Evolutionary conservation across 2,329 filamentous ascomycete species (phyloP), one percentile per base, ranked within the genome.

Genomic region (Trichoderma koningiopsis): DNA sequence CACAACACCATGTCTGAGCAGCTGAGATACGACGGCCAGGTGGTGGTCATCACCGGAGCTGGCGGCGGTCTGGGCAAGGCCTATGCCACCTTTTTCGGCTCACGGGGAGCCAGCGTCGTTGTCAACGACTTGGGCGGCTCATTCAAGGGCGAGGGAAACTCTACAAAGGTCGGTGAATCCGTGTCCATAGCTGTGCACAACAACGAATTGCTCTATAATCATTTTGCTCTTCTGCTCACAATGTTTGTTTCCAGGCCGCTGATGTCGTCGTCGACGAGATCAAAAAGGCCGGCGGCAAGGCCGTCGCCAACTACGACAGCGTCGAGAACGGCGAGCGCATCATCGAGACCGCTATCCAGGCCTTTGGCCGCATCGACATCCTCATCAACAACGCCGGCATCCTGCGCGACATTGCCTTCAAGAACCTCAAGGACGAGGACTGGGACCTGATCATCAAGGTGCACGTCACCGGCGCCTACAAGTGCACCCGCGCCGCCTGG

Each of bases 311-410:
- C 88, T 98, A 98, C 86, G 92, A 99, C 84, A 90, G 88, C 80
- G 95, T 97, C 82, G 93, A 96, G 84, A 87, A 95, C 76, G 96
- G 96, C 76, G 95, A 98, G 71, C 91, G 88, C 82, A 98, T 99
- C 81, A 96, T 99, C 83, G 90, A 95, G 74, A 94, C 92, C 29
- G 92, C 92, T 75, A 92, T 96, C 79, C 84, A 92, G 81, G 85
- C 84, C 68, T 96, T 90, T 78, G 92, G 95, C 74, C 92, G 95
- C 76, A 88, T 99, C 81, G 95, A 99, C 81, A 85, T 99, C 73
- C 90, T 99, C 76, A 91, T 99, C 83, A 99, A 99, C 87, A 99
- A 98, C 79, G 96, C 96, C 71, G 95, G 96, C 77, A 98, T 98
- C 78, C 87, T 97, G 71, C 91, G 95, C 71, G 94, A 98, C 83